Conservation (phyloP, 1,284 basidiomycete genomes). For the Sanghuangporus baumii region DNA sequence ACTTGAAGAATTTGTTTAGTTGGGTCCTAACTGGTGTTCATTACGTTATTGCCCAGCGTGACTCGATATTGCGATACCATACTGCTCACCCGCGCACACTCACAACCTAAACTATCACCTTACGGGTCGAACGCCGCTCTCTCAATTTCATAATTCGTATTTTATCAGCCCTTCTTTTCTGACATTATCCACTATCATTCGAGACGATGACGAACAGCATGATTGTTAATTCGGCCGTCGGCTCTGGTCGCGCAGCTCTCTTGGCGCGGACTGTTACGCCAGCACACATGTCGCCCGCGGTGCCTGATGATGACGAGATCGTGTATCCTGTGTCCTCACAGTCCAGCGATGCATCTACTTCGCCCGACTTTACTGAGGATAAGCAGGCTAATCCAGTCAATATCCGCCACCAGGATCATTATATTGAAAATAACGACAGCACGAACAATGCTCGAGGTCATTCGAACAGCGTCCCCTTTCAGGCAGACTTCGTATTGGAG, state of each 20-base stretch:
- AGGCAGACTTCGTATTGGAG: conserved; percentile 5
- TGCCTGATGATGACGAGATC: conserved; percentile 51
- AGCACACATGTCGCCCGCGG: conserved; percentile 23
- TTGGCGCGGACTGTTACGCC: conserved; percentile 17
- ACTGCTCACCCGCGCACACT: neutral
- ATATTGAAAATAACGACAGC: neutral
- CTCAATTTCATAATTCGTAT: neutral
- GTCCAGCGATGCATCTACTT: conserved; percentile 16
- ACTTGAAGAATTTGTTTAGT: neutral
- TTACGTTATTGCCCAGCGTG: neutral
- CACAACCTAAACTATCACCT: neutral
- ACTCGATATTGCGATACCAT: neutral
- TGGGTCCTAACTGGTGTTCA: neutral
- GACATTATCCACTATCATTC: neutral
- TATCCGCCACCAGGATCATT: neutral
- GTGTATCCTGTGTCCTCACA: conserved; percentile 41
- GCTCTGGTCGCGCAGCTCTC: conserved; percentile 24
- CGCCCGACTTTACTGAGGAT: neutral
- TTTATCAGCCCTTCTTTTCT: neutral
- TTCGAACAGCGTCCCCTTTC: neutral
- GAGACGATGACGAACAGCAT: conserved; percentile 2
- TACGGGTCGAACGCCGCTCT: neutral
- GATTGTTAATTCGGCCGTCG: neutral
- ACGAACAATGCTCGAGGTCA: neutral
- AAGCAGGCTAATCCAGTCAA: neutral